Base-by-base conservation (phyloP, 805 yeast species). In the Candida ortonii region DNA sequence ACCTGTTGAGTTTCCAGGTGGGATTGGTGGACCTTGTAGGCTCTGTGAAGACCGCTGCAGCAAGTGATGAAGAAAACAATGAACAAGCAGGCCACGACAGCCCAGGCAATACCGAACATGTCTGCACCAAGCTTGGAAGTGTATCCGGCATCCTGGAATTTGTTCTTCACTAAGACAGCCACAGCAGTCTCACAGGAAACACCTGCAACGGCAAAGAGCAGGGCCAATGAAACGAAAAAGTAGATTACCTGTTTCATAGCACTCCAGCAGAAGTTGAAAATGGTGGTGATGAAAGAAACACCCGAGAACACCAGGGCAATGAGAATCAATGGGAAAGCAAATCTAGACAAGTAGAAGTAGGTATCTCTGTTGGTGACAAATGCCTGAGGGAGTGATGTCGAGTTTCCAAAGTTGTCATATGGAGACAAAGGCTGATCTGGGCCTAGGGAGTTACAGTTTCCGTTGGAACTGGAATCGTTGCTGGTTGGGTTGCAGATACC, bases 381-480 rank as follows among this genome's bases (percentile, higher is more conserved):
- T 37, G 65, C 68, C 5, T 49, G 35, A 33, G 88, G 88, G 20
- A 82, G 67, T 38, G 66, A 63, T 2, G 48, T 49, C 13, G 65
- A 53, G 39, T 84, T 77, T 35, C 68, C 68, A 47, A 81, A 84
- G 63, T 84, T 84, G 57, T 84, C 88, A 25, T 63, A 71, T 21
- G 90, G 90, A 7, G 89, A 81, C 36, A 84, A 59, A 34, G 93
- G 87, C 50, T 67, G 73, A 30, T 81, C 90, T 18, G 93, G 87
- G 10, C 78, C 75, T 27, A 70, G 56, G 25, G 52, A 44, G 10
- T 39, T 23, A 50, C 76, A 70, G 4, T 55, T 33, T 39, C 61
- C 55, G 39, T 59, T 69, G 29, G 40, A 35, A 18, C 49, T 25
- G 2, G 44, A 46, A 21, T 30, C 34, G 35, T 42, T 49, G 46